Conservation (phyloP, 1,284 basidiomycete species). For the Leccinum huronense region DNA sequence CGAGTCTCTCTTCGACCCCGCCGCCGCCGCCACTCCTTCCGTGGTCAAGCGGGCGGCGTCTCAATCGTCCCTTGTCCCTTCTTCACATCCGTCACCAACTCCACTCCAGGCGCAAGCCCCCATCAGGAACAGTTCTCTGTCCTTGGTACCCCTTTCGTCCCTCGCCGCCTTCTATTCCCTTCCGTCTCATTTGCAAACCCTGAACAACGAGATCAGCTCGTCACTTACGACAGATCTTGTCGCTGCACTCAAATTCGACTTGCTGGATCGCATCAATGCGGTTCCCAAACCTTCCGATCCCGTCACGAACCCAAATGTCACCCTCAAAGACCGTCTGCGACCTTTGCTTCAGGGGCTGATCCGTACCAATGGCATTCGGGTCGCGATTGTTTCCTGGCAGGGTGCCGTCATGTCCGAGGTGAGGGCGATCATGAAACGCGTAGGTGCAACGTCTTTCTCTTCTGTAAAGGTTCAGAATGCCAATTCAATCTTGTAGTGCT, state of each 20-base stretch:
- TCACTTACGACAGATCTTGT: slow-evolving; percentile 81
- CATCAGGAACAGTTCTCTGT: slow-evolving; percentile 24
- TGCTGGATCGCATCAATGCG: slow-evolving; percentile 52
- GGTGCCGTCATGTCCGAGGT: slow-evolving; percentile 72
- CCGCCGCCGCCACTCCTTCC: slow-evolving; percentile 3
- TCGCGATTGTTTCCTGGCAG: slow-evolving; percentile 73
- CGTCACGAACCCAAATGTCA: slow-evolving; percentile 37
- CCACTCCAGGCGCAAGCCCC: slow-evolving; percentile 7
- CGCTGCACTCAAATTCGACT: slow-evolving; percentile 64
- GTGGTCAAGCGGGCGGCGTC: slow-evolving; percentile 12
- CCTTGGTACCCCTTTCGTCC: slow-evolving; percentile 54
- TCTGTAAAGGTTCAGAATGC: slow-evolving; percentile 12
- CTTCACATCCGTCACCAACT: slow-evolving; percentile 35
- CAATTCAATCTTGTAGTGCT: slow-evolving; percentile 40
- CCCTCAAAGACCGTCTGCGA: slow-evolving; percentile 59
- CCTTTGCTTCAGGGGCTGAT: slow-evolving; percentile 76
- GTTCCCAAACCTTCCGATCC: slow-evolving; percentile 29
- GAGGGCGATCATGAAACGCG: slow-evolving; percentile 57
- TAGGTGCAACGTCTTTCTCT: slow-evolving; percentile 35
- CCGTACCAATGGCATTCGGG: slow-evolving; percentile 72
- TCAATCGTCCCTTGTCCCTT: slow-evolving; percentile 21
- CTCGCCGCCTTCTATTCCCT: slow-evolving; percentile 69
- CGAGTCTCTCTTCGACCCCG: slow-evolving; percentile 59
- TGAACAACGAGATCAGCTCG: slow-evolving; percentile 71
- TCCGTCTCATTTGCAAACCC: slow-evolving; percentile 61